Evolutionary conservation across 2,329 filamentous ascomycete species (phyloP).

Genomic region (Curvularia eragrostidis): DNA sequence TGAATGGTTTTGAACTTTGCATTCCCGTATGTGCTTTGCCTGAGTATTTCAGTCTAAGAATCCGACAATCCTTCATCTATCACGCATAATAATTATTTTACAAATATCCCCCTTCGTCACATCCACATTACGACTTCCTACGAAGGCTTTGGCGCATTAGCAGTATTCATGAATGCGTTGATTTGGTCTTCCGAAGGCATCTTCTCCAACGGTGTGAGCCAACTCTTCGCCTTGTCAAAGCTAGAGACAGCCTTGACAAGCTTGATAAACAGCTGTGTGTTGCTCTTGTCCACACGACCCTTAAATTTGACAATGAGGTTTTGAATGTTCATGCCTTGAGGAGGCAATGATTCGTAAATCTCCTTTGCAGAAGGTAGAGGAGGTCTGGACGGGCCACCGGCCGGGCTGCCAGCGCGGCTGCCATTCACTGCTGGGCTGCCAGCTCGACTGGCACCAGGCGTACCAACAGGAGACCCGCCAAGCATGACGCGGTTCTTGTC

Average conservation of each 20-base stretch:
- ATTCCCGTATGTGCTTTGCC: conserved; percentile 2
- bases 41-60: not conserved
- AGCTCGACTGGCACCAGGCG: conserved; percentile 66
- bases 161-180: conserved; percentile 25
- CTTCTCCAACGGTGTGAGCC: conserved; percentile 40
- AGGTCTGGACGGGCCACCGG: conserved; percentile 22
- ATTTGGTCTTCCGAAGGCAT: conserved; percentile 43
- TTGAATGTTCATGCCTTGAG: conserved; percentile 53
- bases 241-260: conserved; percentile 51
- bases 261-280: conserved; percentile 51
- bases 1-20: not conserved
- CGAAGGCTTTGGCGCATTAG: conserved; percentile 19
- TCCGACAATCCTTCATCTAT: not conserved
- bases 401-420: conserved; percentile 42
- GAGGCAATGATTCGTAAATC: conserved; percentile 54
- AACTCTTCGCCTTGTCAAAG: conserved; percentile 39
- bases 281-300: conserved; percentile 47
- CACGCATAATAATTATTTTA: conserved; percentile 7
- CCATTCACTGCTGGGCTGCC: conserved; percentile 51
- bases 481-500: conserved; percentile 64
- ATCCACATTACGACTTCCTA: conserved; percentile 3
- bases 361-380: conserved; percentile 54
- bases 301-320: conserved; percentile 53
- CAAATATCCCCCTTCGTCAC: not conserved
- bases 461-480: conserved; percentile 63